These are phyloP conservation scores for Lepidopterella palustris DNA, from an alignment of 495 filamentous ascomycete species.

Conservation along the genomic window DNA sequence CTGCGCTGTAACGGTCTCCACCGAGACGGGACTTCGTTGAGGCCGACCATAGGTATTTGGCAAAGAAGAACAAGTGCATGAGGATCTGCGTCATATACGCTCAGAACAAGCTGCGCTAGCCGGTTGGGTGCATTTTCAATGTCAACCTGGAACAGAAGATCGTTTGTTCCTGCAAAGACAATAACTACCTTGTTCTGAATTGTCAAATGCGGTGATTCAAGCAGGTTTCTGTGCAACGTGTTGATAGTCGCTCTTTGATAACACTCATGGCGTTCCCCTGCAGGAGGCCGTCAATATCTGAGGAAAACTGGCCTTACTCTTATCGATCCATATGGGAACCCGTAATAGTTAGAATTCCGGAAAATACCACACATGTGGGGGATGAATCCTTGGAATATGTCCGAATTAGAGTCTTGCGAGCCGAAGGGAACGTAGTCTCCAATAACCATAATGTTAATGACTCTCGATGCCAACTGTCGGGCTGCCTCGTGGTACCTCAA, in stretches of 20 bases:
- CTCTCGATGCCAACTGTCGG: not conserved
- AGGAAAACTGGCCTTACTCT: too few relatives aligned
- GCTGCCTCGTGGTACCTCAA: not conserved
- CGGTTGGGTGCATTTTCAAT: not conserved
- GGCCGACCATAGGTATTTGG: not conserved
- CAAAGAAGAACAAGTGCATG: not conserved
- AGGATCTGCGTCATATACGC: not conserved
- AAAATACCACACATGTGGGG: not conserved
- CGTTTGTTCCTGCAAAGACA: not conserved
- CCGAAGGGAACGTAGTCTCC: constrained; percentile 5
- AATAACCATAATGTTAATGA: constrained; percentile 1
- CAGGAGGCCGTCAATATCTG: too few relatives aligned
- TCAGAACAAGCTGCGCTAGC: not conserved
- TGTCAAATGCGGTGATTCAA: not conserved
- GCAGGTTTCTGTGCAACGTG: not conserved
- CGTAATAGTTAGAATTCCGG: not conserved
- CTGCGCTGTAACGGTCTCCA: not conserved
- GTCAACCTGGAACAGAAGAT: not conserved
- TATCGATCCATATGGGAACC: not conserved
- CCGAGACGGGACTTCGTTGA: not conserved
- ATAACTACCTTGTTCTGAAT: not conserved
- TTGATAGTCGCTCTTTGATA: not conserved
- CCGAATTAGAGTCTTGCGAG: not conserved
- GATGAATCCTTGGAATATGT: constrained; percentile 1
- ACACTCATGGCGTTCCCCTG: not conserved